Conservation (phyloP, 192 early-diverging fungal species). For the Coemansia guatemalensis region DNA sequence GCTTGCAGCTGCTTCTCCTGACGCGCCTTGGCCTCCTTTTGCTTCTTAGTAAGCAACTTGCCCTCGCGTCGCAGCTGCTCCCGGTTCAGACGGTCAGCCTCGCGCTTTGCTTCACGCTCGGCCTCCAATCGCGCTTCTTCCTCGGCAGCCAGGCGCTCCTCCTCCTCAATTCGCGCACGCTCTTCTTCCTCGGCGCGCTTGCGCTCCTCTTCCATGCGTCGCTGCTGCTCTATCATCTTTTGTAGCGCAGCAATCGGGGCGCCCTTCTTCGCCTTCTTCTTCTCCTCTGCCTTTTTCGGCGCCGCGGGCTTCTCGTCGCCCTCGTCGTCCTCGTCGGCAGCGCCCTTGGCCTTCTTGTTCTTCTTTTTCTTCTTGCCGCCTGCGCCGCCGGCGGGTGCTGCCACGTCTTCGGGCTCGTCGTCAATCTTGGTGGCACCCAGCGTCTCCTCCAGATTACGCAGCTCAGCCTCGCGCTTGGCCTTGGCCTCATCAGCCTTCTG, state of each 20-base stretch:
- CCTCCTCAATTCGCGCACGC: slow-evolving; percentile 63
- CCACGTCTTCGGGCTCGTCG: slow-evolving; percentile 2
- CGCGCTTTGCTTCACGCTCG: slow-evolving; percentile 75
- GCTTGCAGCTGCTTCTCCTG: slow-evolving; percentile 71
- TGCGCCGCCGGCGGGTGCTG: slow-evolving; percentile 11
- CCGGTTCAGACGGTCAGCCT: slow-evolving; percentile 76
- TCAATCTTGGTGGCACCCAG: slow-evolving; percentile 26
- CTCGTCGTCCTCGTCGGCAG: slow-evolving; percentile 20
- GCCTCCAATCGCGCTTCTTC: slow-evolving; percentile 65
- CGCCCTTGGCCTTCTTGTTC: slow-evolving; percentile 56
- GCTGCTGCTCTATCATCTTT: slow-evolving; percentile 59
- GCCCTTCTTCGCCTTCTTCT: slow-evolving; percentile 43
- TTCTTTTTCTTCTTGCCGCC: slow-evolving; percentile 55
- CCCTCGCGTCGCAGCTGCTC: slow-evolving; percentile 91
- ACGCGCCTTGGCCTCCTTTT: slow-evolving; percentile 78
- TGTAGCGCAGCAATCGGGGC: slow-evolving; percentile 45
- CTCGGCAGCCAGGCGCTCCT: slow-evolving; percentile 63
- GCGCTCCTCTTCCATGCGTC: slow-evolving; percentile 68
- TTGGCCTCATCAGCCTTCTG: slow-evolving; percentile 42
- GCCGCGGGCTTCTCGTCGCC: slow-evolving; percentile 3
- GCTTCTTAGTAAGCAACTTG: slow-evolving; percentile 90
- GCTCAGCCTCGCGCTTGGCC: slow-evolving; percentile 48
- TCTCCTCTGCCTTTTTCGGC: slow-evolving; percentile 23
- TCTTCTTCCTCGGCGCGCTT: slow-evolving; percentile 80
- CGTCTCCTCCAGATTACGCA: slow-evolving; percentile 24